These are phyloP conservation scores for Ogataea sp. DNA, from an alignment of 805 yeast genomes.

Conservation along the genomic window DNA sequence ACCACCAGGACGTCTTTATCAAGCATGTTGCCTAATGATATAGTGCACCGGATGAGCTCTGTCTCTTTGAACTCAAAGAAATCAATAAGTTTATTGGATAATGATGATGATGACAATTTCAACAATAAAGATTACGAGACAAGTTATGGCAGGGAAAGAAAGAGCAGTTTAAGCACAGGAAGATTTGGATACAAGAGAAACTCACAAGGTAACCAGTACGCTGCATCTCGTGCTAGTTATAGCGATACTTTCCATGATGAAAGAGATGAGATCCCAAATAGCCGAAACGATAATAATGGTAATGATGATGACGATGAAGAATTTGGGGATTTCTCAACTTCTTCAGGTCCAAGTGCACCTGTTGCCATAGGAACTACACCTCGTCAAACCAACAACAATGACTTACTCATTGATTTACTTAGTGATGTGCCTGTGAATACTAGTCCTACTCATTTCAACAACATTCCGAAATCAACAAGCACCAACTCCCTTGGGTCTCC, in stretches of 20 bases:
- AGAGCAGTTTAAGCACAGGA: no score
- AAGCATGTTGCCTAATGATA: background rate
- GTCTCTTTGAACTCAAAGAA: background rate
- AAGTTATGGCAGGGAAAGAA: no score
- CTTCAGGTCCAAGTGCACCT: background rate
- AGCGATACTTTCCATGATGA: background rate
- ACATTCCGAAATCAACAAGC: background rate
- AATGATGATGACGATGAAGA: conserved; percentile 11
- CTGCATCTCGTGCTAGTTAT: no score
- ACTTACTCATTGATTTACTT: no score
- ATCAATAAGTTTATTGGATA: background rate
- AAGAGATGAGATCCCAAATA: background rate
- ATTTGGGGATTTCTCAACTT: conserved; percentile 14
- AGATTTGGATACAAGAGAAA: no score
- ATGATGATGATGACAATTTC: background rate
- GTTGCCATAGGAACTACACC: no score
- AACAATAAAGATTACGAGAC: background rate
- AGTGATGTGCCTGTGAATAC: no score
- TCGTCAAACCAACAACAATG: no score
- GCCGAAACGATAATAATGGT: background rate
- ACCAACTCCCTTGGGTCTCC: background rate
- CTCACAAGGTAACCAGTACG: no score
- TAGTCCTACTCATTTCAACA: background rate
- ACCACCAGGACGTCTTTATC: background rate
- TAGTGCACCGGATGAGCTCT: background rate